Conservation (phyloP, 2,329 filamentous ascomycete species). For the Aspergillus pseudoglaucus region DNA sequence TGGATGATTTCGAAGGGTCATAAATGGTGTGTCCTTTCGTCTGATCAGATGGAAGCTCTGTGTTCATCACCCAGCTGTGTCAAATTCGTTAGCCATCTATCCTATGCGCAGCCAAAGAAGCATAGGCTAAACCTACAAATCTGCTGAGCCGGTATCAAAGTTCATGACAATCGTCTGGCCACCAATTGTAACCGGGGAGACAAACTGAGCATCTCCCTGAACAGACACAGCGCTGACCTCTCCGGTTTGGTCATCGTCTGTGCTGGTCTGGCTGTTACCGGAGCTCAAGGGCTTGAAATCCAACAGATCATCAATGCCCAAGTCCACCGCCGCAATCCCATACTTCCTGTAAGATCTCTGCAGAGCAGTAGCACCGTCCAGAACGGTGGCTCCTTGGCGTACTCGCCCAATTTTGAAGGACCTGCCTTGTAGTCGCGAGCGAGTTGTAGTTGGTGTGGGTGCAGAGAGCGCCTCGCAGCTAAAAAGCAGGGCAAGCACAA, state of each 20-base stretch:
- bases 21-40: constrained; percentile 51
- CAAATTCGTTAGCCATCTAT: neutral
- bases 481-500: constrained; percentile 25
- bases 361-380: constrained; percentile 57
- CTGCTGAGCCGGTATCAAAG: constrained; percentile 70
- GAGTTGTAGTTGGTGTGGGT: constrained; percentile 19
- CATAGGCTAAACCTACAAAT: constrained; percentile 47
- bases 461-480: constrained; percentile 26
- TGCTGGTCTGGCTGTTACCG: constrained; percentile 20
- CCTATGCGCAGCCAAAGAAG: neutral
- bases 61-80: constrained; percentile 63
- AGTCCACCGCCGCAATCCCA: constrained; percentile 42
- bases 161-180: constrained; percentile 63
- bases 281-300: constrained; percentile 29
- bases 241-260: constrained; percentile 39
- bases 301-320: constrained; percentile 34
- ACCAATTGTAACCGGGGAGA: constrained; percentile 63
- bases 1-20: constrained; percentile 47
- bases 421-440: constrained; percentile 20
- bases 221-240: constrained; percentile 60
- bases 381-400: constrained; percentile 49
- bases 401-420: constrained; percentile 59
- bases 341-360: constrained; percentile 64
- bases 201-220: constrained; percentile 61
- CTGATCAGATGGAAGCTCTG: constrained; percentile 42